phyloP scores from a whole-genome alignment of 495 filamentous ascomycete species.

The Aspergillus biplanus region DNA sequence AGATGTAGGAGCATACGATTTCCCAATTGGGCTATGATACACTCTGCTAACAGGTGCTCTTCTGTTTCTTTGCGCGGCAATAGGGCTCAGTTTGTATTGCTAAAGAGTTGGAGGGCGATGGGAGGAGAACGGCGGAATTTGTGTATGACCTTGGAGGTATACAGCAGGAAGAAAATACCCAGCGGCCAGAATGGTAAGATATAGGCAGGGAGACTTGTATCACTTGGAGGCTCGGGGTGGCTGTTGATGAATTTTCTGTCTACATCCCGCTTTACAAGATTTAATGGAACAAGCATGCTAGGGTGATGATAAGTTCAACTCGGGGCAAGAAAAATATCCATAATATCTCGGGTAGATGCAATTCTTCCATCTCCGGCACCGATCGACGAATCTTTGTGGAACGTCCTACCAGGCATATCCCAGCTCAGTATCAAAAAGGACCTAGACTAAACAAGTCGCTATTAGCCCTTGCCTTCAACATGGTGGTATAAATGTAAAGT shows the following conservation, averaged over 20 bases:
- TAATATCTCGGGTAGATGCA: not conserved
- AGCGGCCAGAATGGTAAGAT: not conserved
- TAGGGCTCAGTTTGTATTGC: slow-evolving; percentile 3
- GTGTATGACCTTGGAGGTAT: slow-evolving; percentile 6
- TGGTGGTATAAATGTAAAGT: slow-evolving; percentile 7
- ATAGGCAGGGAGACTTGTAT: not conserved
- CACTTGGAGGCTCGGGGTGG: no score
- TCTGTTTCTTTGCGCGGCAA: not conserved
- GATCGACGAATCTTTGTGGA: no score
- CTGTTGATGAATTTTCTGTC: no score
- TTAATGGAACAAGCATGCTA: no score
- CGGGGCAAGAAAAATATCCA: not conserved
- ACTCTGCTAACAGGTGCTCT: not conserved
- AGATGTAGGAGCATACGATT: slow-evolving; percentile 1
- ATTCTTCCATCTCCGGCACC: no score
- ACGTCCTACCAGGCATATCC: not conserved
- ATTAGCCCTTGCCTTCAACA: slow-evolving; percentile 14
- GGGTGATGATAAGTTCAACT: no score
- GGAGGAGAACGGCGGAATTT: not conserved
- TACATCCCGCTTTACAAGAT: no score
- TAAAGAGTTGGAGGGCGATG: slow-evolving; percentile 1
- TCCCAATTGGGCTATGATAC: not conserved
- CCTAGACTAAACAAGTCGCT: slow-evolving; percentile 15
- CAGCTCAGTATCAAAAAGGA: not conserved
- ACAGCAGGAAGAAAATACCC: not conserved